Percentiles rank a stretch among this genome's conserved stretches.
phyloP scores from a whole-genome alignment of 257 asterid genomes.

The Striga asiatica region DNA sequence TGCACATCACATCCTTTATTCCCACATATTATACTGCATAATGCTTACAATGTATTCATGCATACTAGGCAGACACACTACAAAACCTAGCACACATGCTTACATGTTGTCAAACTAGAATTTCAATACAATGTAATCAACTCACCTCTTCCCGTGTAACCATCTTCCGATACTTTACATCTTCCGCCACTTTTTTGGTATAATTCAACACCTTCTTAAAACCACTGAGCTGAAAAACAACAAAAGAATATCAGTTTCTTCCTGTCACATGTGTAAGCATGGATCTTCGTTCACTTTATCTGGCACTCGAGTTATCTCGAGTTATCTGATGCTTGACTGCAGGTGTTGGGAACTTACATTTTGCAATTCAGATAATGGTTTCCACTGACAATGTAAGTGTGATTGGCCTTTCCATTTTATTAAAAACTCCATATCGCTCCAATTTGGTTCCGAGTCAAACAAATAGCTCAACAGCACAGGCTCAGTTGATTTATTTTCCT shows the following conservation, averaged over 20 bases:
- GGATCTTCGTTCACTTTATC: not conserved
- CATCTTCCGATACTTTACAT: slow-evolving; percentile 72
- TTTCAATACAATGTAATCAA: not conserved
- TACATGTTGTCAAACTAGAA: slow-evolving; percentile 1
- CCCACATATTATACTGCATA: not conserved
- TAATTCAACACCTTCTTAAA: slow-evolving; percentile 96
- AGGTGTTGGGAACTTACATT: slow-evolving; percentile 48
- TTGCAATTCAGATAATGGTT: slow-evolving; percentile 76
- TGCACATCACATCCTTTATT: not conserved
- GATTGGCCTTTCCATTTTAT: slow-evolving; percentile 99
- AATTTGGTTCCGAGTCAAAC: slow-evolving; percentile 70
- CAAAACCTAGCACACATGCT: slow-evolving; percentile 4
- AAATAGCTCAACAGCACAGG: slow-evolving; percentile 73
- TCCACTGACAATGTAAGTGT: slow-evolving; percentile 97
- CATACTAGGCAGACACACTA: not conserved
- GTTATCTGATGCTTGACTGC: slow-evolving; percentile 6
- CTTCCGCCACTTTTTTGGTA: slow-evolving; percentile 81
- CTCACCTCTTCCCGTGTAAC: slow-evolving; percentile 96
- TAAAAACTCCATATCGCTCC: slow-evolving; percentile 81
- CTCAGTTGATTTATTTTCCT: slow-evolving; percentile 60
- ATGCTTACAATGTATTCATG: not conserved
- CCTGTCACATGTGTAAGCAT: slow-evolving; percentile 5
- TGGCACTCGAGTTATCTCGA: not conserved
- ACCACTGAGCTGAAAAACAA: slow-evolving; percentile 89
- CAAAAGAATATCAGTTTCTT: slow-evolving; percentile 15